Conservation (phyloP, 148 eudicot genomes). For the Camellia japonica region DNA sequence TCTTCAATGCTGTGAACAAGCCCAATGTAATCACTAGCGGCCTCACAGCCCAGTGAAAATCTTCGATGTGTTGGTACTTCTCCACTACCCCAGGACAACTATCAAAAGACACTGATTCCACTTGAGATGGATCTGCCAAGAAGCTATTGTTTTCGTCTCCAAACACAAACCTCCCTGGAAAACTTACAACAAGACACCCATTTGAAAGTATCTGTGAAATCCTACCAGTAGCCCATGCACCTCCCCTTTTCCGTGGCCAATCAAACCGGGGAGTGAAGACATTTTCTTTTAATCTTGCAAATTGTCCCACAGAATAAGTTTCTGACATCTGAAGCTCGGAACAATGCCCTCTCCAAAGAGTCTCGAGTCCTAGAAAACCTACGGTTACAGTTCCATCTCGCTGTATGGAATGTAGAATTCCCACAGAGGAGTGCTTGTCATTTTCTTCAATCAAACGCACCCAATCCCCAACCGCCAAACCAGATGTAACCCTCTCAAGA, state of each 20-base stretch:
- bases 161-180: slow-evolving; percentile 62
- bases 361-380: slow-evolving; percentile 67
- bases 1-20: slow-evolving; percentile 44
- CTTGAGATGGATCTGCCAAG: slow-evolving; percentile 84
- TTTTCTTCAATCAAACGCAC: slow-evolving; percentile 57
- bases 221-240: slow-evolving; percentile 71
- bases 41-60: slow-evolving; percentile 86
- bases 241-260: slow-evolving; percentile 65
- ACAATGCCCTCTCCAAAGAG: slow-evolving; percentile 70
- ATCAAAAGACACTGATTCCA: slow-evolving; percentile 59
- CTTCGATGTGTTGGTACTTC: slow-evolving; percentile 79
- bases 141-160: slow-evolving; percentile 30
- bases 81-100: slow-evolving; percentile 58
- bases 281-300: slow-evolving; percentile 53
- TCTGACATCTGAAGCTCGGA: slow-evolving; percentile 59
- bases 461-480: slow-evolving; percentile 82
- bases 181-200: slow-evolving; percentile 69
- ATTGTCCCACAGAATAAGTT: slow-evolving; percentile 59
- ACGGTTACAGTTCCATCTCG: slow-evolving; percentile 63
- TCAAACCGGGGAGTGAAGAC: slow-evolving; percentile 65
- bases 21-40: slow-evolving; percentile 68
- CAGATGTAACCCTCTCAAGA: slow-evolving; percentile 69
- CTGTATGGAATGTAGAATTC: slow-evolving; percentile 61
- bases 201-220: slow-evolving; percentile 61
- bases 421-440: slow-evolving; percentile 56